Evolutionary conservation across 1,284 basidiomycete genomes (phyloP).

Genomic region (Sparassis latifolia): DNA sequence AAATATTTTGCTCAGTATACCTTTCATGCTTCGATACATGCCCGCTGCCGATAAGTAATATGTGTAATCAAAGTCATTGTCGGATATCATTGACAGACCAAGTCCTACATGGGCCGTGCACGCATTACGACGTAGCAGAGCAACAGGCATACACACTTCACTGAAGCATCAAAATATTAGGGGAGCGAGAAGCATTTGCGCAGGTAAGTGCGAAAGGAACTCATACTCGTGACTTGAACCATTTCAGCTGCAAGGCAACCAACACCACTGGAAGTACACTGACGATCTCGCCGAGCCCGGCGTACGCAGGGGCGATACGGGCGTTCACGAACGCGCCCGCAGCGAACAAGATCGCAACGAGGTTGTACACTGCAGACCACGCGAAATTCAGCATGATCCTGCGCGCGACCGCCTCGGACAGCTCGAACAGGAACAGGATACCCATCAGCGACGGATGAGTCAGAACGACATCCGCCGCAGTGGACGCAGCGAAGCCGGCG

Average conservation of each 20-base stretch:
- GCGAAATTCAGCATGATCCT: constrained; percentile 38
- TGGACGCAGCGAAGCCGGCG: constrained; percentile 29
- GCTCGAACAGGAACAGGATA: constrained; percentile 33
- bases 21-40: too few relatives aligned
- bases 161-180: too few relatives aligned
- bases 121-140: too few relatives aligned
- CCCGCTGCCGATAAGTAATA: too few relatives aligned
- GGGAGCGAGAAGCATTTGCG: too few relatives aligned
- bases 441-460: constrained; percentile 31
- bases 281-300: constrained; percentile 36
- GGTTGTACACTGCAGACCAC: constrained; percentile 41
- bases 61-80: too few relatives aligned
- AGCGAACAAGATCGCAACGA: constrained; percentile 41
- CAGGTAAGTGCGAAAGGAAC: background rate
- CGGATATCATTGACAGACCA: too few relatives aligned
- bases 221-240: constrained; percentile 17
- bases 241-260: constrained; percentile 28
- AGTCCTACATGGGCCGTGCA: too few relatives aligned
- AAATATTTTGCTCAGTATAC: too few relatives aligned
- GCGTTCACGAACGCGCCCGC: constrained; percentile 40
- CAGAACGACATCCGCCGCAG: constrained; percentile 43
- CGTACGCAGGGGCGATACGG: constrained; percentile 35
- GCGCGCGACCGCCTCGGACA: constrained; percentile 35
- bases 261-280: constrained; percentile 35
- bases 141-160: too few relatives aligned